These are phyloP conservation scores for Tirmania nivea DNA, from an alignment of 495 filamentous ascomycete species.

Conservation along the genomic window DNA sequence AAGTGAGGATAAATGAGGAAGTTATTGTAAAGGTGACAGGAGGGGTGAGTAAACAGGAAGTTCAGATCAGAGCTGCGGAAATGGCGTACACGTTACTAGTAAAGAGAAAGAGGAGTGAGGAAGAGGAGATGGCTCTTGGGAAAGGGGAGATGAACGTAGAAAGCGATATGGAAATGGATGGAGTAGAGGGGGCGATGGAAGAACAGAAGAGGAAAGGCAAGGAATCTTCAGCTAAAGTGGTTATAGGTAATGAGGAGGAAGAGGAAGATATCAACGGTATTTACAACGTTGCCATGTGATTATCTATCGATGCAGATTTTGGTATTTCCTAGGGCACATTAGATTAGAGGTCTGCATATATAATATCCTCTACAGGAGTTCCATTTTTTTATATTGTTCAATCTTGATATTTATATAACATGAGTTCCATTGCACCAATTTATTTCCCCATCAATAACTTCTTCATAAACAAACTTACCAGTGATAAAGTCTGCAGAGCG, in stretches of 20 bases:
- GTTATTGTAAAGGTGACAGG: slow-evolving; percentile 26
- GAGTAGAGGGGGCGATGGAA: background rate
- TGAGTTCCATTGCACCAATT: no score
- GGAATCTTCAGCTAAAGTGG: background rate
- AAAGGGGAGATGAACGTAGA: background rate
- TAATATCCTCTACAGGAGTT: no score
- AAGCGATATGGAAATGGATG: background rate
- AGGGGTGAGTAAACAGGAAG: slow-evolving; percentile 31
- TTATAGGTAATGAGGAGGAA: background rate
- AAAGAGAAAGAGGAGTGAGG: background rate
- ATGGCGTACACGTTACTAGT: slow-evolving; percentile 19
- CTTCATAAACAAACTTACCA: no score
- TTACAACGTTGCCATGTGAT: no score
- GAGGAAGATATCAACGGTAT: background rate
- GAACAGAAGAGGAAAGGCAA: background rate
- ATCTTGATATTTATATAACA: no score
- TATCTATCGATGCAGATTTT: no score
- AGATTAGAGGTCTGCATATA: no score
- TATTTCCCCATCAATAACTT: no score
- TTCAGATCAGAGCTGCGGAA: slow-evolving; percentile 35
- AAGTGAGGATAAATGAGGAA: slow-evolving; percentile 29
- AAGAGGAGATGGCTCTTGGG: background rate
- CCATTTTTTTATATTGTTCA: no score
- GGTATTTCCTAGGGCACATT: no score
- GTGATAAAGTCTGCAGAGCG: no score